Evolutionary conservation across 257 asterid species (phyloP), one percentile per base, ranked within the genome.

Genomic region (Solanum piurae): DNA sequence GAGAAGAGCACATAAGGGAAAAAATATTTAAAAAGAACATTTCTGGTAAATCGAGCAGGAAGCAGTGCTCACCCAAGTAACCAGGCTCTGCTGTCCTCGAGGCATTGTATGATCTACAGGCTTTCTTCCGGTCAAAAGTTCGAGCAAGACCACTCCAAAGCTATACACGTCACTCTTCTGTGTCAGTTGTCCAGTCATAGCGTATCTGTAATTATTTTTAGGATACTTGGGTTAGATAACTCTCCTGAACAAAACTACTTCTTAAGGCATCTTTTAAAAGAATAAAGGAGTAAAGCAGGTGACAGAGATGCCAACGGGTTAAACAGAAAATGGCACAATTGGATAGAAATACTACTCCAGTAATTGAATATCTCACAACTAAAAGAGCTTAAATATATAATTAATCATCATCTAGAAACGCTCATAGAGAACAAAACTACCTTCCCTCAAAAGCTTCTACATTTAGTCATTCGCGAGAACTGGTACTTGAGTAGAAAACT

Each of bases 91-190:
- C 71, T 88, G 89, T 37, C 89, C 89, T 49, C 86, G 86, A 8
- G 92, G 92, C 92, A 89, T 89, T 16, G 92, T 90, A 83, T 90
- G 92, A 68, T 90, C 92, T 29, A 90, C 92, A 42, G 92, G 92
- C 60, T 90, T 90, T 74, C 91, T 89, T 68, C 92, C 92, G 13
- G 92, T 90, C 86, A 90, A 76, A 52, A 90, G 92, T 79, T 90
- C 92, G 21, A 90, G 89, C 72, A 90, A 77, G 68, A 90, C 92
- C 34, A 90, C 92, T 29, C 92, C 92, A 87, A 90, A 90, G 83
- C 92, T 90, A 75, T 89, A 89, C 64, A 86, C 89, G 6, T 88
- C 89, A 83, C 89, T 88, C 73, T 88, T 88, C 85, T 88, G 89
- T 4, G 89, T 88, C 29, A 88, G 33, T 69, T 88, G 89, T 60